Conservation (phyloP, 1,139 yeast genomes). For the Protomyces macrosporus region DNA sequence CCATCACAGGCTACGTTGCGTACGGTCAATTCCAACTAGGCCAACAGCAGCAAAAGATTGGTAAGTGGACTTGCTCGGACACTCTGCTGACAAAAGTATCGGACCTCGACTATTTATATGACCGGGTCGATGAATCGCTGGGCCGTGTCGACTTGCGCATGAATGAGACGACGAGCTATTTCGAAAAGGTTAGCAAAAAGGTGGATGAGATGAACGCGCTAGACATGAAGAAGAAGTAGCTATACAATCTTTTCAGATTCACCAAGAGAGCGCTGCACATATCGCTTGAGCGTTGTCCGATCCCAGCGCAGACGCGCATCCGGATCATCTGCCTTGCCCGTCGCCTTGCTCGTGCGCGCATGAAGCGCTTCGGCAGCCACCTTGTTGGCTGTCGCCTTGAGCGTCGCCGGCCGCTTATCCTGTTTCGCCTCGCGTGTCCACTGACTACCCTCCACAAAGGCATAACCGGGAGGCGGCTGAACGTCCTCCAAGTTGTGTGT, state of each 20-base stretch:
- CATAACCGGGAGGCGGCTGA: conserved; percentile 16
- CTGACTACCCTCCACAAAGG: conserved; percentile 4
- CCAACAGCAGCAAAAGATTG: neutral
- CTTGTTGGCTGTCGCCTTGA: neutral
- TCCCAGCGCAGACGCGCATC: neutral
- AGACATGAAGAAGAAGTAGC: neutral
- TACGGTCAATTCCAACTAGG: neutral
- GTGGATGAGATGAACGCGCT: conserved; percentile 11
- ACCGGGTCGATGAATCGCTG: neutral
- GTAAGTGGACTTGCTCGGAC: neutral
- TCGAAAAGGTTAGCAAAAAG: conserved; percentile 10
- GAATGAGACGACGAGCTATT: conserved; percentile 20
- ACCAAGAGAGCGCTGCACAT: neutral
- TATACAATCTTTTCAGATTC: neutral
- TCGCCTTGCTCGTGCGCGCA: neutral
- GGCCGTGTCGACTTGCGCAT: conserved; percentile 17
- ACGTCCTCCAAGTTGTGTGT: conserved; percentile 15
- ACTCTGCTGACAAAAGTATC: neutral
- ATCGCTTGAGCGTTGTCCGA: neutral
- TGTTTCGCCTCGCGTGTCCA: conserved; percentile 4
- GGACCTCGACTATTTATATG: neutral
- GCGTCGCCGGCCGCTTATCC: neutral
- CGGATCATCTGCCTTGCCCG: neutral
- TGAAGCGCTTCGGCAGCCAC: neutral
- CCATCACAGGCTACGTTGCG: neutral